Conservation (phyloP, 2,329 filamentous ascomycete species). For the Dactylellina haptotyla region DNA sequence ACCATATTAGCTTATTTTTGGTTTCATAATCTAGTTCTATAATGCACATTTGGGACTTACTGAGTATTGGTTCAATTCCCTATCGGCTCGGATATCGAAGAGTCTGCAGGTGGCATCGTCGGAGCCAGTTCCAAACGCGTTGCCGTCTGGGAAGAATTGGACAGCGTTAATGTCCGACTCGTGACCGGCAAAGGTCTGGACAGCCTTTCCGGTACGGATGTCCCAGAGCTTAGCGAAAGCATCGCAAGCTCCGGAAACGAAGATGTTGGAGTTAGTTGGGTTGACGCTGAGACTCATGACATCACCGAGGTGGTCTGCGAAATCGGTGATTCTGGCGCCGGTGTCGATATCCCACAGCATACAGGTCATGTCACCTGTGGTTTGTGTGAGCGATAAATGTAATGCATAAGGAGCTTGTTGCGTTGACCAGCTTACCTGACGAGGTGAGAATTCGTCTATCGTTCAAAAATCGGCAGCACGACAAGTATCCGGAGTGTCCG, state of each 20-base stretch:
- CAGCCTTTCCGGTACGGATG: constrained; percentile 96
- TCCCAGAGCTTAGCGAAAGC: constrained; percentile 99
- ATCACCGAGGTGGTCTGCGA: constrained; percentile 96
- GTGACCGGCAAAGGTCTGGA: constrained; percentile 97
- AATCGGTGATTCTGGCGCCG: constrained; percentile 95
- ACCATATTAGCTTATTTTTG: constrained; percentile 8
- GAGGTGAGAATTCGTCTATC: constrained; percentile 97
- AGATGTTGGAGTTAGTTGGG: constrained; percentile 98
- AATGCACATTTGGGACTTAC: constrained; percentile 64
- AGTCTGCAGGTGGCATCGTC: constrained; percentile 97
- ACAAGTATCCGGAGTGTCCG: constrained; percentile 95
- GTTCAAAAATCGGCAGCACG: constrained; percentile 98
- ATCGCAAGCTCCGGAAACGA: constrained; percentile 98
- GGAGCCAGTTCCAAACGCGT: constrained; percentile 96
- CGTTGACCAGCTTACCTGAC: constrained; percentile 69
- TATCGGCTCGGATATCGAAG: constrained; percentile 96
- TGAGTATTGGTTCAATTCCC: constrained; percentile 76
- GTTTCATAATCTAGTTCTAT: not conserved
- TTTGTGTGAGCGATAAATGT: not conserved
- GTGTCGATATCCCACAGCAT: constrained; percentile 99
- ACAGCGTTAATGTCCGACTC: constrained; percentile 99
- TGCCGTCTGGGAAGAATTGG: constrained; percentile 98
- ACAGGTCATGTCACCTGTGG: constrained; percentile 88
- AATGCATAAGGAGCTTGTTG: not conserved
- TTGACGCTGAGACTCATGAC: constrained; percentile 99